Base-by-base conservation (phyloP, 805 yeast species). In the Ogataea minuta region DNA sequence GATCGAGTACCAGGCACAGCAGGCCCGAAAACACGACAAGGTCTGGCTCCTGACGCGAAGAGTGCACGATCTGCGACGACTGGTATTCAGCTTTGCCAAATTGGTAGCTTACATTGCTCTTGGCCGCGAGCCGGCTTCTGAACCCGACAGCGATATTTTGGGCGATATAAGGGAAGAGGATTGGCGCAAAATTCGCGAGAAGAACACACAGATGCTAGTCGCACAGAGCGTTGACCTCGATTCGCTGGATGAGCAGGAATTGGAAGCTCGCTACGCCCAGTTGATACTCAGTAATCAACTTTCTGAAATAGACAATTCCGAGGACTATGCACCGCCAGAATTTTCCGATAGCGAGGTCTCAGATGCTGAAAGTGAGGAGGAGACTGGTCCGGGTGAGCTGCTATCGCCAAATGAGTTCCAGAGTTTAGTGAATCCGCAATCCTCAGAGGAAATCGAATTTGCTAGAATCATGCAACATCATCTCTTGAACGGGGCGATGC, bases 401-500 rank as follows among this genome's bases (percentile, higher is more conserved):
- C 31, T 32, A 4, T 9, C 28, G 1, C 52, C 60, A 3, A 44
- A 46, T 6, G 61, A 57, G 15, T 48, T 63, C 9, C 31, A 46
- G 26, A 32, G 53, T 2, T 33, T 61, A 16, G 20, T 62, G 13
- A 41, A 43, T 15, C 64, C 63, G 12, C 35, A 44, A 13, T 45
- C 52, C n/a, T 29, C 46, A 1, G 60, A 59, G n/a, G 59, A 56
- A 12, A 45, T 50, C 1, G 47, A 28, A 20, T 52, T 54, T n/a
- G 48, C 49, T 5, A 45, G 59, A 14, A 62, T 64, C 11, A 38
- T 63, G 31, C 47, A 55, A 27, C 50, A 49, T 9, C 68, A 64
- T 36, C 33, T 64, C 44, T 23, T 21, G n/a, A 15, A 36, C 11
- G 11, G 33, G n/a, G 32, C 30, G 11, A 20, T 31, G 28, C 34